Percentiles rank a stretch among this genome's conserved stretches.
Evolutionary conservation across 2,329 filamentous ascomycete species (phyloP).

Genomic region (Exserohilum turcica): DNA sequence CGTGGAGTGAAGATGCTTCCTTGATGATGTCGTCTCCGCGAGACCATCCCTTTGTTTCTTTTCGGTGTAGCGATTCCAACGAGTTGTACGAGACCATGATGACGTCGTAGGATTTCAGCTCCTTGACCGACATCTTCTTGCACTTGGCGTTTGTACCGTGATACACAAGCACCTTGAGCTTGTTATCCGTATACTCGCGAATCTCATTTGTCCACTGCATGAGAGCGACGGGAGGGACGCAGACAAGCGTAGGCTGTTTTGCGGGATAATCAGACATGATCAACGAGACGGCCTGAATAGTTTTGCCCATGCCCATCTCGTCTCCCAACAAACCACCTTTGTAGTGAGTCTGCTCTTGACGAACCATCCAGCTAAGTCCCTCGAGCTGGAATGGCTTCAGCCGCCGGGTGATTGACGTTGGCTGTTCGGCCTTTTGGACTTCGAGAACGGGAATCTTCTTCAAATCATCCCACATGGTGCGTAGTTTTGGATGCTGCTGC

Average conservation of each 20-base stretch:
- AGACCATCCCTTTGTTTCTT: conserved; percentile 87
- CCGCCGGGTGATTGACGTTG: conserved; percentile 75
- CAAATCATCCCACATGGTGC: conserved; percentile 83
- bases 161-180: conserved; percentile 86
- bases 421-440: conserved; percentile 69
- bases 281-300: conserved; percentile 94
- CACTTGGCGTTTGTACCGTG: conserved; percentile 85
- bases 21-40: conserved; percentile 81
- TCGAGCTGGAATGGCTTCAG: conserved; percentile 94
- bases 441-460: conserved; percentile 70
- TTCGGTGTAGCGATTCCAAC: conserved; percentile 88
- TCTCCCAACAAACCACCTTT: conserved; percentile 91
- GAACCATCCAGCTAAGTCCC: conserved; percentile 91
- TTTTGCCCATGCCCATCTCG: conserved; percentile 99
- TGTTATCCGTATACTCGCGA: conserved; percentile 76
- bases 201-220: conserved; percentile 83
- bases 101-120: conserved; percentile 83
- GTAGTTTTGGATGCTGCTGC: conserved; percentile 74
- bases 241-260: conserved; percentile 79
- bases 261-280: conserved; percentile 97
- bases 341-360: conserved; percentile 84
- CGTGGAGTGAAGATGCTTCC: conserved; percentile 76
- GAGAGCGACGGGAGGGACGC: conserved; percentile 89
- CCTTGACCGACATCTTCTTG: conserved; percentile 74
- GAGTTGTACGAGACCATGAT: conserved; percentile 97